These are phyloP conservation scores for Psidium friedrichsthalianum DNA, from an alignment of 345 rosid species.

Conservation along the genomic window DNA sequence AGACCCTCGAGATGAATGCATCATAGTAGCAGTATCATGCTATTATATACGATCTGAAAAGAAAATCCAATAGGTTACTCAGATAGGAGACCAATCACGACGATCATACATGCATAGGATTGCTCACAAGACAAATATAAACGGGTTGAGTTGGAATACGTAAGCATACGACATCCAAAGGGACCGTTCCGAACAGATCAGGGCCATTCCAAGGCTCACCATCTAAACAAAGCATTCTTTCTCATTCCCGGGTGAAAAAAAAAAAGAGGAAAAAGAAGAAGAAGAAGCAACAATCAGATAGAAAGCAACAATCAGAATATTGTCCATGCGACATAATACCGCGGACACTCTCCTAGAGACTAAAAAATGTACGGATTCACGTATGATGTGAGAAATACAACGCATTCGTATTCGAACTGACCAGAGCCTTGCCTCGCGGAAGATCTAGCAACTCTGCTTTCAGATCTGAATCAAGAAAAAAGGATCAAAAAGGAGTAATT, in stretches of 20 bases:
- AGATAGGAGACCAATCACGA: background rate
- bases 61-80: background rate
- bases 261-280: too few relatives aligned
- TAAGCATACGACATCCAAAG: background rate
- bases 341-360: background rate
- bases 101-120: background rate
- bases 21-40: background rate
- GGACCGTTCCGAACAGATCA: background rate
- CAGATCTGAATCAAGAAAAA: constrained; percentile 35
- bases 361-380: background rate
- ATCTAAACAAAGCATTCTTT: background rate
- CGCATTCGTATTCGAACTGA: constrained; percentile 18
- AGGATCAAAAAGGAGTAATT: background rate
- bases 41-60: background rate
- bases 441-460: constrained; percentile 20
- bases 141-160: background rate
- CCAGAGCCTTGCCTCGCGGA: constrained; percentile 57
- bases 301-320: background rate
- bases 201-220: background rate
- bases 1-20: background rate
- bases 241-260: background rate
- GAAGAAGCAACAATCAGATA: background rate
- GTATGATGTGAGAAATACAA: background rate
- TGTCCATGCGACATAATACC: background rate
- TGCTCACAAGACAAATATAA: background rate